Evolutionary conservation across 1,284 basidiomycete genomes (phyloP), one percentile per base, ranked within the genome.

Genomic region (Ustilago trichophora): DNA sequence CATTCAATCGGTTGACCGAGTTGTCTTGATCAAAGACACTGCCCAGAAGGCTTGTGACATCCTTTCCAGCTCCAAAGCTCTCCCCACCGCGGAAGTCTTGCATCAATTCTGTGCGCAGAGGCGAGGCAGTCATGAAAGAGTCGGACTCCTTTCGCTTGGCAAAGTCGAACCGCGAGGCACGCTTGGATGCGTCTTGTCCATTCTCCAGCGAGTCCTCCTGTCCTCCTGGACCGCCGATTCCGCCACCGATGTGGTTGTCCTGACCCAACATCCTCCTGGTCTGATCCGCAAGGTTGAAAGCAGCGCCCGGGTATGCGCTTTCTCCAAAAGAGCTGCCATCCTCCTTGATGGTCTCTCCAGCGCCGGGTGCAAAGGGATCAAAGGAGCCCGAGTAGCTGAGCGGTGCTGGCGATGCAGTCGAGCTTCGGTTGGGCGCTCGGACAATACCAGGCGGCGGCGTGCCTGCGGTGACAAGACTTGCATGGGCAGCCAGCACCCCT

Each of bases 321-420:
- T 67, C 59, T 27, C 40, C 56, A 15, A 65, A 60, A 11, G 63
- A 56, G 41, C 45, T 62, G 27, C 65, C 57, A 15, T 56, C 50
- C 40, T 57, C 64, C 40, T 63, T 58, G 44, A 74, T 66, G 16
- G 56, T 64, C 52, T 67, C 62, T n/a, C 65, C 73, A 10, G 64
- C 56, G 16, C 56, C 68, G 4, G 72, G 57, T n/a, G 76, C 72
- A 49, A 80, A 80, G 11, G 78, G 78, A 38, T 79, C 73, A 37
- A 80, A 80, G 6, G 74, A 69, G 41, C 78, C 78, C 13, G 69
- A 64, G 63, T 80, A 80, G 62, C 65, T 65, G 29, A 68, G 52
- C 25, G 68, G 59, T 15, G 63, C 54, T 11, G 67, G 68, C 16
- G 59, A 64, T 5, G 68, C 60, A 9, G 55, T 65, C 33, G 64